phyloP scores from a whole-genome alignment of 129 eudicot species.

The Lonicera japonica region DNA sequence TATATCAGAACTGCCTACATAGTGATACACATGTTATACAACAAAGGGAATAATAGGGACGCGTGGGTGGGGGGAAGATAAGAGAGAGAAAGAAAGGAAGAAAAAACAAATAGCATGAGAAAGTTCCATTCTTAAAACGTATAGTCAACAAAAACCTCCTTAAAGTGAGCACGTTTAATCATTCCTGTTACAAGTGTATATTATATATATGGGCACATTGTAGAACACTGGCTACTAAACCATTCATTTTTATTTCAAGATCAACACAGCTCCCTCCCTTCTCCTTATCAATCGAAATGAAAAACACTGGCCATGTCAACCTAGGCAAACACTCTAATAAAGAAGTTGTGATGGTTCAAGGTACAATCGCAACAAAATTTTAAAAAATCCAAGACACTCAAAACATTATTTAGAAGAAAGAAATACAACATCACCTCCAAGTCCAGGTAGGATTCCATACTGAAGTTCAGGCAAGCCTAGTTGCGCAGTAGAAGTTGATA shows the following conservation, averaged over 20 bases:
- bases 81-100: background rate
- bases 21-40: too few relatives aligned
- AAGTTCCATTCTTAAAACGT: too few relatives aligned
- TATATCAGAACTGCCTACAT: too few relatives aligned
- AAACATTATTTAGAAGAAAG: too few relatives aligned
- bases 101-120: background rate
- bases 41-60: too few relatives aligned
- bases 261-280: background rate
- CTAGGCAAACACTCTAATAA: background rate
- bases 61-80: too few relatives aligned
- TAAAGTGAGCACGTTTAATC: background rate
- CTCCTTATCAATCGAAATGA: background rate
- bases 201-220: background rate
- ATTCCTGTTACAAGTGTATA: background rate
- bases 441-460: constrained; percentile 60
- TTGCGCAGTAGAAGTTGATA: constrained; percentile 52
- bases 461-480: constrained; percentile 64
- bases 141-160: too few relatives aligned
- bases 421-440: constrained; percentile 42
- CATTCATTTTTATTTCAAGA: background rate
- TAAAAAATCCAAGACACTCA: background rate
- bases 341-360: background rate
- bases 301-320: background rate
- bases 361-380: too few relatives aligned
- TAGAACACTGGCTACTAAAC: too few relatives aligned